Conservation (phyloP, 2,329 filamentous ascomycete genomes). For the Tolypocladium guangdongense region DNA sequence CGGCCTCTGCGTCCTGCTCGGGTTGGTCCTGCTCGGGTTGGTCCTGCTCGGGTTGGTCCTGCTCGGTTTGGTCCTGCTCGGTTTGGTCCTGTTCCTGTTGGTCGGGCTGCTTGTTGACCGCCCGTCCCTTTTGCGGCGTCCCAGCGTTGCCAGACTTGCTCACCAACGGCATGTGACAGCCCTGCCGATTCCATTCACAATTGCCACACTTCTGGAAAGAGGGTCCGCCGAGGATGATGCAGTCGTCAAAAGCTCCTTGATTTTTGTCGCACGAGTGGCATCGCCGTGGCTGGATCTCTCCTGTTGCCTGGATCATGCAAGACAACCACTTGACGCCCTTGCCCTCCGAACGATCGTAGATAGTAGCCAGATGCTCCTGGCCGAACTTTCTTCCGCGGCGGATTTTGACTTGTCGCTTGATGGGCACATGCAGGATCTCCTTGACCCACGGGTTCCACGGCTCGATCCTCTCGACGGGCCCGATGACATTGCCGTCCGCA, state of each 20-base stretch:
- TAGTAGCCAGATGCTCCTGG: conserved; percentile 23
- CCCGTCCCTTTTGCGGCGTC: background rate
- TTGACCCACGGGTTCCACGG: conserved; percentile 29
- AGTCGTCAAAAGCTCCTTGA: conserved; percentile 32
- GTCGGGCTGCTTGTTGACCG: background rate
- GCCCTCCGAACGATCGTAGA: conserved; percentile 29
- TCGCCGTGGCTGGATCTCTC: conserved; percentile 25
- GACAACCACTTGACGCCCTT: conserved; percentile 35
- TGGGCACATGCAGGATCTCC: conserved; percentile 23
- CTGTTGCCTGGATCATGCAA: conserved; percentile 39
- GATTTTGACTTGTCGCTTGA: conserved; percentile 29
- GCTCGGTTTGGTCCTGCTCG: background rate
- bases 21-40: background rate
- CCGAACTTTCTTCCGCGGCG: conserved; percentile 31
- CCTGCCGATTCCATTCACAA: conserved; percentile 36
- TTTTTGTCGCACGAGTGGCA: conserved; percentile 31
- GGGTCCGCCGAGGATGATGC: conserved; percentile 29
- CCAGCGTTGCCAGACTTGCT: conserved; percentile 1
- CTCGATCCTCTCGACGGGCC: conserved; percentile 23
- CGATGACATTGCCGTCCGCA: conserved; percentile 25
- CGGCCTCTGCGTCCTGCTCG: background rate
- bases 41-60: background rate
- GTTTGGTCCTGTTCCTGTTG: background rate
- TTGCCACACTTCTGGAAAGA: conserved; percentile 38
- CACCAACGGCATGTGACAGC: conserved; percentile 17